Evolutionary conservation across 371 early-diverging fungal genomes (phyloP).

Genomic region (Mycotypha africana): DNA sequence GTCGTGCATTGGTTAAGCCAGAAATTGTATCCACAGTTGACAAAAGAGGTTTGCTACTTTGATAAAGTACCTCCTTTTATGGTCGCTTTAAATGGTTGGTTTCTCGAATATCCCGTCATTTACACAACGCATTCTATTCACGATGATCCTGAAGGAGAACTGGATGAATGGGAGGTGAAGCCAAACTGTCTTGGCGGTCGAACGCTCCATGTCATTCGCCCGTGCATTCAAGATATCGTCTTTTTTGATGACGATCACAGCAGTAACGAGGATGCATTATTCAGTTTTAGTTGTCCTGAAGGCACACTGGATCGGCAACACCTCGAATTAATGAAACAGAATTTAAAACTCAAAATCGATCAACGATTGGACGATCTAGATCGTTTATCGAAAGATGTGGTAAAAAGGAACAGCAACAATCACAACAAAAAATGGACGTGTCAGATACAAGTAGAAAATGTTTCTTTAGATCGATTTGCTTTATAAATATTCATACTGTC

Average conservation of each 20-base stretch:
- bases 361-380: conserved; percentile 10
- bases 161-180: conserved; percentile 33
- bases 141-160: conserved; percentile 18
- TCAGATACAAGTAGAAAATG: conserved; percentile 5
- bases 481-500: neutral
- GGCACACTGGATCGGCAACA: neutral
- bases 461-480: conserved; percentile 18
- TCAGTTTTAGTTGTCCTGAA: conserved; percentile 17
- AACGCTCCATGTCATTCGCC: conserved; percentile 11
- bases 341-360: conserved; percentile 10
- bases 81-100: conserved; percentile 42
- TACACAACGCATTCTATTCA: conserved; percentile 23
- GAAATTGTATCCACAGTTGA: conserved; percentile 4
- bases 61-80: conserved; percentile 31
- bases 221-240: too few relatives aligned
- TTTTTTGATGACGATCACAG: too few relatives aligned
- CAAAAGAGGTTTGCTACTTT: conserved; percentile 2
- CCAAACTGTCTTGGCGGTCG: conserved; percentile 32
- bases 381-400: too few relatives aligned
- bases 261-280: too few relatives aligned
- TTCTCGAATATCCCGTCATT: conserved; percentile 41
- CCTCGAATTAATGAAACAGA: neutral
- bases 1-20: conserved; percentile 17
- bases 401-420: too few relatives aligned
- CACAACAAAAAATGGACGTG: neutral